Percentiles rank a stretch among this genome's conserved stretches.
These are phyloP conservation scores for Geosmithia morbida DNA, from an alignment of 2,329 filamentous ascomycete genomes.

Conservation along the genomic window DNA sequence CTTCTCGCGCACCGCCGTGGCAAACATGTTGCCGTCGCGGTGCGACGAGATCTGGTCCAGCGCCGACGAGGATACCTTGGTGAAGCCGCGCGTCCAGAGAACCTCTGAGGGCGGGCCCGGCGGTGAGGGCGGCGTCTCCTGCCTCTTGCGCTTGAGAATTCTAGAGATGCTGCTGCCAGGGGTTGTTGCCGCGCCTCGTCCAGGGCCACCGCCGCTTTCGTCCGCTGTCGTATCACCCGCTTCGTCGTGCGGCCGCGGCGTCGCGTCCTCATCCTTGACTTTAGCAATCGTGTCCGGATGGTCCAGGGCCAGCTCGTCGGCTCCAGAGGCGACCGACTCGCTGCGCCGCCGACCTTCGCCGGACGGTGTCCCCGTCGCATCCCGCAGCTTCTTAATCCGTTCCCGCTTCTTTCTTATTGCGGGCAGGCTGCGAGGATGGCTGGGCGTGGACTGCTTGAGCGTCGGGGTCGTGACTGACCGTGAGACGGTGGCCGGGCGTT, in stretches of 20 bases:
- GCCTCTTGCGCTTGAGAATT: constrained; percentile 41
- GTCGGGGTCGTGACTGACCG: constrained; percentile 8
- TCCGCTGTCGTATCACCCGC: constrained; percentile 38
- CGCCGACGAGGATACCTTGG: constrained; percentile 56
- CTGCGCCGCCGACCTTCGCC: constrained; percentile 14
- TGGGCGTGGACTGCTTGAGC: not conserved
- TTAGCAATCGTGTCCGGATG: constrained; percentile 20
- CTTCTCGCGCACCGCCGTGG: constrained; percentile 57
- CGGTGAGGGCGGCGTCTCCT: constrained; percentile 30
- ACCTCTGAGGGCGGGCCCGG: constrained; percentile 50
- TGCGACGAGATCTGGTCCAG: constrained; percentile 66
- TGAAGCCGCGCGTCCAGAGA: constrained; percentile 61
- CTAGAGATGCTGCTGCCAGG: constrained; percentile 19
- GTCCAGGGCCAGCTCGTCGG: constrained; percentile 32
- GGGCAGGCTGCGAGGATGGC: not conserved
- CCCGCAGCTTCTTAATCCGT: constrained; percentile 1
- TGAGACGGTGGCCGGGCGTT: constrained; percentile 20
- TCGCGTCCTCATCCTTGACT: constrained; percentile 46
- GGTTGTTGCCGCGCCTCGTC: constrained; percentile 19
- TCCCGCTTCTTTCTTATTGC: not conserved
- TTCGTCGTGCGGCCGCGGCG: constrained; percentile 39
- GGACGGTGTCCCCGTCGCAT: not conserved
- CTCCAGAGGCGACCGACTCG: constrained; percentile 29
- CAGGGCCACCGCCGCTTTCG: constrained; percentile 26
- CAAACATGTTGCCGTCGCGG: constrained; percentile 67